A percentile compares a stretch with the other conserved stretches of the same genome.
These are phyloP conservation scores for Eucalyptus pumila DNA, from an alignment of 345 rosid species.

Conservation along the genomic window DNA sequence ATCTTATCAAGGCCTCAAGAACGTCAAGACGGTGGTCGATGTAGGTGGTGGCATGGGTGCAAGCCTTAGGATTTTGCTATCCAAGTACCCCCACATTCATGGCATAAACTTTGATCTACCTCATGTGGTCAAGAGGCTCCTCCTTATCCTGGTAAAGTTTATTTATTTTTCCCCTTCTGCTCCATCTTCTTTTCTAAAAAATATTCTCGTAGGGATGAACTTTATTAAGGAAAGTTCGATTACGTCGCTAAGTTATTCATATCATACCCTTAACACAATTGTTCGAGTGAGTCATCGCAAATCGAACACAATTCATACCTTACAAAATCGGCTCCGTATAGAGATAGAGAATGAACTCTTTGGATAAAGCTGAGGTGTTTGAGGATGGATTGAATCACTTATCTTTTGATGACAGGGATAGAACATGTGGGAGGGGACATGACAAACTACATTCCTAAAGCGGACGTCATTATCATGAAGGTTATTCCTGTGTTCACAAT, in stretches of 20 bases:
- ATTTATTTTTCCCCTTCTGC: background rate
- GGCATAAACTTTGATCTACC: conserved; percentile 17
- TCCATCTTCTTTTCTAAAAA: background rate
- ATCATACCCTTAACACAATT: background rate
- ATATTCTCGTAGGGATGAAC: background rate
- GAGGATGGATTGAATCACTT: background rate
- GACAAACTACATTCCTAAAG: background rate
- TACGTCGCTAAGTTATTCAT: too few relatives aligned
- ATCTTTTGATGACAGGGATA: background rate
- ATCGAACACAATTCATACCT: background rate
- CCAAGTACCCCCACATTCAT: conserved; percentile 5
- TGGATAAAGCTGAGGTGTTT: background rate
- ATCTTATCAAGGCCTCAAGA: conserved; percentile 6
- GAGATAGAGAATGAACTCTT: background rate
- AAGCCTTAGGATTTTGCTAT: background rate
- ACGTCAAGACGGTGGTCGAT: conserved; percentile 5
- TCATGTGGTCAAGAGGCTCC: conserved; percentile 13
- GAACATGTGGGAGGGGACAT: conserved; percentile 6
- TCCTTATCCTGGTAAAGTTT: conserved; percentile 7
- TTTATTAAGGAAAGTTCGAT: background rate
- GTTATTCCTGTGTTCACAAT: background rate
- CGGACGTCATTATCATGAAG: conserved; percentile 12
- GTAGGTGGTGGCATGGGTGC: conserved; percentile 20
- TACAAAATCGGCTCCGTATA: background rate
- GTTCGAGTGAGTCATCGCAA: background rate